Conservation (phyloP, 2,329 filamentous ascomycete genomes). For the Hypoxylon sp. region DNA sequence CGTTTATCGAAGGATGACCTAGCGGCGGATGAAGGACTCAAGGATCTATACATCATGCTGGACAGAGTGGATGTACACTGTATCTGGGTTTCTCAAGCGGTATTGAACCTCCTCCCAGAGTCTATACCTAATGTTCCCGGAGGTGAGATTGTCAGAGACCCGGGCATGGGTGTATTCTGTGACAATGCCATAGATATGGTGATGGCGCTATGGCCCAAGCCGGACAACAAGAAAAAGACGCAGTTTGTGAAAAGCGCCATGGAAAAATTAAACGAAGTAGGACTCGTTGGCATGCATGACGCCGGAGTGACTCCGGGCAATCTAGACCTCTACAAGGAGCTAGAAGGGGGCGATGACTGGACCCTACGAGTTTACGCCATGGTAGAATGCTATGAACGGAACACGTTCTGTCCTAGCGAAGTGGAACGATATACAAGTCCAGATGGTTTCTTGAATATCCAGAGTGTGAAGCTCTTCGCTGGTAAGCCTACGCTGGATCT, state of each 20-base stretch:
- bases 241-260: slow-evolving; percentile 72
- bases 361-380: slow-evolving; percentile 77
- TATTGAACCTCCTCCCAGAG: slow-evolving; percentile 71
- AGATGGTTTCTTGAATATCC: slow-evolving; percentile 68
- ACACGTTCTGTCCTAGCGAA: slow-evolving; percentile 72
- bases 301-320: slow-evolving; percentile 72
- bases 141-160: slow-evolving; percentile 73
- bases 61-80: slow-evolving; percentile 80
- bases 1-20: slow-evolving; percentile 64
- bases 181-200: slow-evolving; percentile 80
- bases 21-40: slow-evolving; percentile 65
- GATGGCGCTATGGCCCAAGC: slow-evolving; percentile 69
- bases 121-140: slow-evolving; percentile 70
- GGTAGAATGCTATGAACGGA: slow-evolving; percentile 75
- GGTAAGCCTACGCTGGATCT: slow-evolving; percentile 58
- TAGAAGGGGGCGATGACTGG: slow-evolving; percentile 68
- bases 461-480: slow-evolving; percentile 78
- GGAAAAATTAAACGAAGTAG: slow-evolving; percentile 72
- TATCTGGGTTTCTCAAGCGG: slow-evolving; percentile 75
- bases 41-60: slow-evolving; percentile 75
- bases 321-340: slow-evolving; percentile 67
- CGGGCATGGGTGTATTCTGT: slow-evolving; percentile 78
- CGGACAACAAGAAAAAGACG: slow-evolving; percentile 66
- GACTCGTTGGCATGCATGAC: slow-evolving; percentile 78
- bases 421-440: slow-evolving; percentile 61